These are phyloP conservation scores for Neurospora tetraspora DNA, from an alignment of 495 filamentous ascomycete species.

Conservation along the genomic window DNA sequence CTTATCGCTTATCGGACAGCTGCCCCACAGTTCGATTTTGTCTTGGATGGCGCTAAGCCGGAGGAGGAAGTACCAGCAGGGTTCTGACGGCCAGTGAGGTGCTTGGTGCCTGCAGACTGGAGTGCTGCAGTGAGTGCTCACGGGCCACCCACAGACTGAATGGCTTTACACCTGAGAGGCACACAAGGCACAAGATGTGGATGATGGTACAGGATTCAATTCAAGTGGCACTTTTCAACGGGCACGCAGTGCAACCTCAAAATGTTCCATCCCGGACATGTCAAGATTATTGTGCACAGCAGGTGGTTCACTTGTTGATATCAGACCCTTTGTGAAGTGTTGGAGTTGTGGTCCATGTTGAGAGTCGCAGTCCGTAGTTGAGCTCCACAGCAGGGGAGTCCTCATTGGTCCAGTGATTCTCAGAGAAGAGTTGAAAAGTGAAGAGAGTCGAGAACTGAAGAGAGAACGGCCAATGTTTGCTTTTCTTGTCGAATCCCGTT, in stretches of 20 bases:
- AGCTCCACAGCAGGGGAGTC: neutral
- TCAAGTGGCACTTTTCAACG: neutral
- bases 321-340: neutral
- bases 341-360: neutral
- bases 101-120: neutral
- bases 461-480: neutral
- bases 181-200: neutral
- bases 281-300: neutral
- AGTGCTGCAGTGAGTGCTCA: neutral
- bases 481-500: neutral
- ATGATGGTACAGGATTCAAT: neutral
- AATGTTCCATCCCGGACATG: neutral
- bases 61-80: neutral
- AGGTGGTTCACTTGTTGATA: neutral
- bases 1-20: slow-evolving; percentile 21
- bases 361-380: too few relatives aligned
- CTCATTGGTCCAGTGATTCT: neutral
- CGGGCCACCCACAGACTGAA: neutral
- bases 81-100: neutral
- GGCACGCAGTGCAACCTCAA: neutral
- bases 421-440: too few relatives aligned
- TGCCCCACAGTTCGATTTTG: neutral
- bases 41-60: neutral
- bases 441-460: neutral
- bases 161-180: too few relatives aligned